Evolutionary conservation across 169 alveolate species (phyloP), one percentile per base, ranked within the genome.

Genomic region (Eimeria praecox): DNA sequence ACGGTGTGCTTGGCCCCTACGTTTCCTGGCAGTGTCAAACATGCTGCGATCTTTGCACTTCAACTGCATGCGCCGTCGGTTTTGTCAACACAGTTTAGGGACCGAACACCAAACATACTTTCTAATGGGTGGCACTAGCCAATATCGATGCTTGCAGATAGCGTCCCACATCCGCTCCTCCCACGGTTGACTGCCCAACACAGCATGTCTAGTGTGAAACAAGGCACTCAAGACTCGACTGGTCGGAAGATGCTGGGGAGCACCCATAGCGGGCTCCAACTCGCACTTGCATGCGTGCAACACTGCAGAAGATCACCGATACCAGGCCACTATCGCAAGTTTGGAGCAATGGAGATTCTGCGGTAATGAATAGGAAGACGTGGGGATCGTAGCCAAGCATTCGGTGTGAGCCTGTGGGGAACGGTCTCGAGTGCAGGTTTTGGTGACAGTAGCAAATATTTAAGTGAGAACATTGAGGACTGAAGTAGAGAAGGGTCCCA

Each of bases 401-500:
- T 96, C 94, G 98, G 97, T 98, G 99, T 98, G 98, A 97, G 98
- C 97, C 98, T 97, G 98, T 97, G 97, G 97, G 97, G 98, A 98
- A 97, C 99, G 95, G 98, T 96, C 97, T 97, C 98, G 97, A 98
- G 99, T 98, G 99, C 99, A 98, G 99, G 97, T 98, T 98, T 97
- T 98, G 99, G 99, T 98, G 98, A 99, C 97, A 97, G 98, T 98
- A 98, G 99, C 98, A 98, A 98, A 86, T 98, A 98, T 98, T 98
- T 98, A 97, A 97, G 96, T 97, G 99, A 98, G 98, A 98, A 97
- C 99, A 97, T 98, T 98, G 99, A 98, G 98, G 99, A 97, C 99
- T 98, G 98, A 98, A 97, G 99, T 98, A 99, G 99, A 98, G 99
- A 98, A 98, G 99, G 99, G 97, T 98, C 97, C 98, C 98, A 97